Evolutionary conservation across 257 asterid species (phyloP), one percentile per base, ranked within the genome.

Genomic region (Nicotiana benthamiana): DNA sequence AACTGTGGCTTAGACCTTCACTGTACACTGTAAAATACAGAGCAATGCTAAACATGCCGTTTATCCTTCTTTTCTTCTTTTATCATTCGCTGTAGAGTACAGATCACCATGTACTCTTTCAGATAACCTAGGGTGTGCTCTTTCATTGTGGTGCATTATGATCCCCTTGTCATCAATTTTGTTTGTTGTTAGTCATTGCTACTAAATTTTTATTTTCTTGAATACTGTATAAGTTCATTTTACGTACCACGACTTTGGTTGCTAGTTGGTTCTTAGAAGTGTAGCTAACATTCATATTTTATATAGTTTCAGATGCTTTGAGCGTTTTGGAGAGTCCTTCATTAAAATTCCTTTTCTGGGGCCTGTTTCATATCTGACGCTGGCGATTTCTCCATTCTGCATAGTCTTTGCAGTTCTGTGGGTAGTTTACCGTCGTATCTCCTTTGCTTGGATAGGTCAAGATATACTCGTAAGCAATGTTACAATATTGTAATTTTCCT

Each of bases 381-480:
- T 96, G 53, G 97, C 91, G 48, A 93, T 94, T 75, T 90, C 97
- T 70, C 98, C 99, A 43, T 93, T 92, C 90, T 96, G 99, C 92
- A 84, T 92, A 79, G 88, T 87, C 36, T 92, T 94, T 86, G 98
- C 98, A 59, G 97, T 92, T 86, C 81, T 89, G 59, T 94, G 99
- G 99, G 98, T 97, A 75, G 93, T 96, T 64, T 89, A 79, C 61
- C 97, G 97, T 57, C 89, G 84, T n/a, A 83, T 84, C 81, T 86
- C 93, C 82, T 93, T 90, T 48, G 98, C 99, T 75, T 96, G 99
- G 99, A 91, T 96, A 75, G 99, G 98, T 87, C 99, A 96, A 88
- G 97, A 96, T 87, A 93, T 96, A 85, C 97, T 96, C 80, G 99
- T 96, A 92, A 88, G 98, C 60, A 40, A 20, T 48, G 9, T 17